A percentile compares a stretch with the other conserved stretches of the same genome.
phyloP scores from a whole-genome alignment of 768 basidiomycete species.

The Boletus speciosus region DNA sequence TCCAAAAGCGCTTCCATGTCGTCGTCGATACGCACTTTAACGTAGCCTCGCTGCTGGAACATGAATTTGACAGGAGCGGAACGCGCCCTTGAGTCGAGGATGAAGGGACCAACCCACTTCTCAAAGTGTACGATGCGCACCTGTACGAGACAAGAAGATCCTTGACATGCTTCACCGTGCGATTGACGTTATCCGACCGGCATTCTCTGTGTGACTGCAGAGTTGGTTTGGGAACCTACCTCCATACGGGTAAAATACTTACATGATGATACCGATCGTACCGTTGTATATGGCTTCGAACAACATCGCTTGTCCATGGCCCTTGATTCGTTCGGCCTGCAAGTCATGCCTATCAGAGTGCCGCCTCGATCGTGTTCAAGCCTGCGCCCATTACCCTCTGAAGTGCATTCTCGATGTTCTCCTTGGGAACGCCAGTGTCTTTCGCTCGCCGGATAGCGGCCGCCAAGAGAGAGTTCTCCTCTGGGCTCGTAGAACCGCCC shows the following conservation, averaged over 20 bases:
- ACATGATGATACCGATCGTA: constrained; percentile 64
- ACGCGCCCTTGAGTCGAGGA: constrained; percentile 44
- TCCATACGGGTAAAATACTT: constrained; percentile 25
- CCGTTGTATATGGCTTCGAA: constrained; percentile 63
- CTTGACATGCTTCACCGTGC: constrained; percentile 56
- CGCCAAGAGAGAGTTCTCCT: constrained; percentile 51
- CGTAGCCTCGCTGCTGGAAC: constrained; percentile 54
- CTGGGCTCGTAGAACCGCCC: constrained; percentile 55
- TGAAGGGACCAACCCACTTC: background rate
- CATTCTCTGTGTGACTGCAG: constrained; percentile 44
- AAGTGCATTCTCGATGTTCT: constrained; percentile 63
- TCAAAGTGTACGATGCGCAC: constrained; percentile 31
- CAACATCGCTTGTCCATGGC: constrained; percentile 44
- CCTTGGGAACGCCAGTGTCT: constrained; percentile 60
- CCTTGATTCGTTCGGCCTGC: constrained; percentile 49
- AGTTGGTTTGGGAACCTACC: constrained; percentile 15
- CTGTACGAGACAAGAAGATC: constrained; percentile 47
- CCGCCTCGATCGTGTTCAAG: background rate
- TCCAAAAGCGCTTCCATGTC: constrained; percentile 38
- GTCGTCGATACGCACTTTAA: constrained; percentile 42
- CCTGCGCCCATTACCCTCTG: constrained; percentile 40
- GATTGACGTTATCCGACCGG: constrained; percentile 60
- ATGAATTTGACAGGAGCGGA: constrained; percentile 63
- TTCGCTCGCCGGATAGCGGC: constrained; percentile 53
- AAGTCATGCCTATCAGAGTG: background rate